Evolutionary conservation across 805 yeast species (phyloP).

Genomic region (Saccharomycopsis vini): DNA sequence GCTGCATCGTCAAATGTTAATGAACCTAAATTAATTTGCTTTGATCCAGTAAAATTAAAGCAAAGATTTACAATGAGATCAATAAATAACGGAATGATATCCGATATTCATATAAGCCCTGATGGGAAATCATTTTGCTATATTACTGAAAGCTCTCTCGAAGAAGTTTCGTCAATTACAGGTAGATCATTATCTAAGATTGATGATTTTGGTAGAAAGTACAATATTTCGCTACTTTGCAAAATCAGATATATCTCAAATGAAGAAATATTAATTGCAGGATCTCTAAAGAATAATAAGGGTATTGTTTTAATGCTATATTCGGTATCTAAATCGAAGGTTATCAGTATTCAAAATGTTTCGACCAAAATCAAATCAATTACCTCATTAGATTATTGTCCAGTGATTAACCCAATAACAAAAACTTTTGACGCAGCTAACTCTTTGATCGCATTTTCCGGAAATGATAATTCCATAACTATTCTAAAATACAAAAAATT

Average conservation of each 20-base stretch:
- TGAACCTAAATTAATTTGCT: slow-evolving; percentile 52
- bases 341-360: slow-evolving; percentile 9
- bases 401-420: slow-evolving; percentile 16
- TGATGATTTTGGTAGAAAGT: slow-evolving; percentile 21
- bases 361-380: slow-evolving; percentile 43
- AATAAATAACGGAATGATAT: slow-evolving; percentile 37
- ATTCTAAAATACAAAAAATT: slow-evolving; percentile 47
- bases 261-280: slow-evolving; percentile 33
- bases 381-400: slow-evolving; percentile 39
- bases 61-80: slow-evolving; percentile 47
- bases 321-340: slow-evolving; percentile 13
- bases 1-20: slow-evolving; percentile 41
- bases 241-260: slow-evolving; percentile 36
- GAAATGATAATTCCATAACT: slow-evolving; percentile 54
- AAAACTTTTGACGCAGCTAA: slow-evolving; percentile 17
- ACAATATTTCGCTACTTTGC: slow-evolving; percentile 29
- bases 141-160: slow-evolving; percentile 47
- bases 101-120: slow-evolving; percentile 60
- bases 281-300: slow-evolving; percentile 31
- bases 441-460: slow-evolving; percentile 32
- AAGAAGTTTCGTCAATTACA: slow-evolving; percentile 41
- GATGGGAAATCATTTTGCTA: slow-evolving; percentile 58
- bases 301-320: slow-evolving; percentile 30
- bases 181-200: slow-evolving; percentile 30
- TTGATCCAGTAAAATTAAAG: slow-evolving; percentile 48